phyloP scores from a whole-genome alignment of 2,329 filamentous ascomycete genomes.

The Penicillium sp. region DNA sequence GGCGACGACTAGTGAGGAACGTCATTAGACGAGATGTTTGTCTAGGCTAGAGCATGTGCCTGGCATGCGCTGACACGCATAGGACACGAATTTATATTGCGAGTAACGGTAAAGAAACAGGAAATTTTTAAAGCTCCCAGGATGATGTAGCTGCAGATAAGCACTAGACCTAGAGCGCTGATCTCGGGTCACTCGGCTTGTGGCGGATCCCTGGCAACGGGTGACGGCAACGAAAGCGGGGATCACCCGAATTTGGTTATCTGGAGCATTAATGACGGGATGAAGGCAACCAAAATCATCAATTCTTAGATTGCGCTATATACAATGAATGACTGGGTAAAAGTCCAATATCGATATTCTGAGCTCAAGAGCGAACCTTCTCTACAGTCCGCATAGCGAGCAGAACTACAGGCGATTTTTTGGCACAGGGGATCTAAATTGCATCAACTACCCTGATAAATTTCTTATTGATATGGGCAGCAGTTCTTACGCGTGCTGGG shows the following conservation, averaged over 20 bases:
- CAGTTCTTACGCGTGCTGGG: conserved; percentile 36
- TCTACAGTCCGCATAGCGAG: not conserved
- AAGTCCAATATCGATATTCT: not conserved
- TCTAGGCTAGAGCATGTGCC: not conserved
- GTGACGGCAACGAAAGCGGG: not conserved
- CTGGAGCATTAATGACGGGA: not conserved
- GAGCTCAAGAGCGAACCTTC: not conserved
- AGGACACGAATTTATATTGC: not conserved
- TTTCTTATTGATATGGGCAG: not conserved
- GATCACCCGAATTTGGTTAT: not conserved
- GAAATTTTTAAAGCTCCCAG: not conserved
- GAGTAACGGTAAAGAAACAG: not conserved
- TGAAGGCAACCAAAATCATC: not conserved
- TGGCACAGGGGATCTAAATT: not conserved
- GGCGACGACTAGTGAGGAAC: conserved; percentile 30
- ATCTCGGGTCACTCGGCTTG: conserved; percentile 15
- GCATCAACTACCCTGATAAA: not conserved
- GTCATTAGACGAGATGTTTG: conserved; percentile 16
- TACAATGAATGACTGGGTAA: not conserved
- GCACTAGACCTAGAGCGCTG: not conserved
- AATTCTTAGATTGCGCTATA: not conserved
- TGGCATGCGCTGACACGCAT: not conserved
- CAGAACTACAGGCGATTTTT: not conserved
- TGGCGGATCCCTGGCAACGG: conserved; percentile 1
- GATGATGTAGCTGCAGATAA: not conserved